Conservation (phyloP, 73 alveolate species). For the Paramecium sexaurelia region DNA sequence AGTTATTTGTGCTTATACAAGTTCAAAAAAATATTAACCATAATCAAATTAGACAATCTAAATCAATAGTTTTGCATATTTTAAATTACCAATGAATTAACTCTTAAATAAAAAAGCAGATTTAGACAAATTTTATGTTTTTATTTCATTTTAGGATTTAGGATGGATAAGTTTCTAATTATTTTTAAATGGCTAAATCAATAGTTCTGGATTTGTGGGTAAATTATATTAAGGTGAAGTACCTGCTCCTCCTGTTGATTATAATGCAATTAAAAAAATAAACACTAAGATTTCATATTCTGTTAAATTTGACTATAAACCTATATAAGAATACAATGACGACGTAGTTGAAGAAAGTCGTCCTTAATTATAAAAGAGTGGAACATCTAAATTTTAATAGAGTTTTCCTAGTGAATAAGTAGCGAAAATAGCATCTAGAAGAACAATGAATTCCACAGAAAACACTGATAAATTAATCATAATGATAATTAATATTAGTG, state of each 20-base stretch:
- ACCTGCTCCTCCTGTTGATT: slow-evolving; percentile 32
- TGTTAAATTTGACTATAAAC: slow-evolving; percentile 1
- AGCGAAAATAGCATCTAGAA: slow-evolving; percentile 6
- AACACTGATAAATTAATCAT: not conserved
- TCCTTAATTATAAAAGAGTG: not conserved
- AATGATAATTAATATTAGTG: not conserved
- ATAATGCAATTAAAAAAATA: not conserved
- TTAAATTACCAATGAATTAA: slow-evolving; percentile 27
- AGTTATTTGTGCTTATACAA: slow-evolving; percentile 4
- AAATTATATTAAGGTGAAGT: slow-evolving; percentile 24
- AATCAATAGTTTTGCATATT: not conserved
- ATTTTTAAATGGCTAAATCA: not conserved
- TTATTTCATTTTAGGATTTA: not conserved
- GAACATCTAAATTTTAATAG: not conserved
- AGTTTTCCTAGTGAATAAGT: not conserved
- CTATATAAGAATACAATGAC: not conserved
- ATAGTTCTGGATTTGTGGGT: not conserved
- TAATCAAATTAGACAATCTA: not conserved
- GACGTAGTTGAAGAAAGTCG: not conserved
- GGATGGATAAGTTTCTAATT: slow-evolving; percentile 52
- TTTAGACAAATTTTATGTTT: slow-evolving; percentile 19
- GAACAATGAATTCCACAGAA: not conserved
- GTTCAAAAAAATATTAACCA: not conserved
- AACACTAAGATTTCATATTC: slow-evolving; percentile 5
- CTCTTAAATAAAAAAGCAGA: not conserved